A percentile compares a stretch with the other conserved stretches of the same genome.
These are phyloP conservation scores for Populus deltoides DNA, from an alignment of 345 rosid genomes.

Conservation along the genomic window DNA sequence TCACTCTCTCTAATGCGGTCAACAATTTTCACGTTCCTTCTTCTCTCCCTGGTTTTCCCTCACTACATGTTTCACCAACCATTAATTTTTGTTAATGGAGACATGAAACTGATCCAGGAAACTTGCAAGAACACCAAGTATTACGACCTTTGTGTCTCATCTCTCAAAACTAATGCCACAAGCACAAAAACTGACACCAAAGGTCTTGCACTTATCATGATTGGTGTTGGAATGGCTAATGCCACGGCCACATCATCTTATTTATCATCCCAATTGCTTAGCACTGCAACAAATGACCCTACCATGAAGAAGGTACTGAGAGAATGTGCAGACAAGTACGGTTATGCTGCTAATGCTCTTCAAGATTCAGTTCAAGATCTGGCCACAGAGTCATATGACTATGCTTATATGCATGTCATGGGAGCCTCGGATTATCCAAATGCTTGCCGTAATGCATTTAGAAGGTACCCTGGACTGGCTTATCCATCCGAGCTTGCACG, in stretches of 20 bases:
- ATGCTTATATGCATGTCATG: constrained; percentile 61
- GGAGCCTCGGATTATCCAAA: constrained; percentile 74
- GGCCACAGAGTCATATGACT: constrained; percentile 52
- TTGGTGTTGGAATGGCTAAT: constrained; percentile 51
- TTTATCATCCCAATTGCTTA: constrained; percentile 37
- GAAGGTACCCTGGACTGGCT: constrained; percentile 37
- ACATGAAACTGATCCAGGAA: constrained; percentile 43
- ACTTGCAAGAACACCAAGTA: constrained; percentile 67
- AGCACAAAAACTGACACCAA: constrained; percentile 54
- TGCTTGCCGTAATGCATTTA: constrained; percentile 60
- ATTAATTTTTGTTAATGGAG: constrained; percentile 17
- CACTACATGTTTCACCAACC: neutral
- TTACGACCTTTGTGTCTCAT: constrained; percentile 66
- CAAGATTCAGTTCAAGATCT: constrained; percentile 45
- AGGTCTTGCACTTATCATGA: constrained; percentile 62
- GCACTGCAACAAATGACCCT: constrained; percentile 24
- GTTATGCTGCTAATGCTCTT: constrained; percentile 55
- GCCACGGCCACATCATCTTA: constrained; percentile 72
- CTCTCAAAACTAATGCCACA: constrained; percentile 63
- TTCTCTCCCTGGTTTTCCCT: constrained; percentile 22
- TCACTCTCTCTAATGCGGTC: constrained; percentile 16
- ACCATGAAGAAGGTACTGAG: constrained; percentile 37
- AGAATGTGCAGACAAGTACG: constrained; percentile 71
- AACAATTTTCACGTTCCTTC: constrained; percentile 14
- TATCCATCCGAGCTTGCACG: constrained; percentile 61